Base-by-base conservation (phyloP, 2,329 filamentous ascomycete species). In the Ophiocordyceps camponoti-rufipedis region DNA sequence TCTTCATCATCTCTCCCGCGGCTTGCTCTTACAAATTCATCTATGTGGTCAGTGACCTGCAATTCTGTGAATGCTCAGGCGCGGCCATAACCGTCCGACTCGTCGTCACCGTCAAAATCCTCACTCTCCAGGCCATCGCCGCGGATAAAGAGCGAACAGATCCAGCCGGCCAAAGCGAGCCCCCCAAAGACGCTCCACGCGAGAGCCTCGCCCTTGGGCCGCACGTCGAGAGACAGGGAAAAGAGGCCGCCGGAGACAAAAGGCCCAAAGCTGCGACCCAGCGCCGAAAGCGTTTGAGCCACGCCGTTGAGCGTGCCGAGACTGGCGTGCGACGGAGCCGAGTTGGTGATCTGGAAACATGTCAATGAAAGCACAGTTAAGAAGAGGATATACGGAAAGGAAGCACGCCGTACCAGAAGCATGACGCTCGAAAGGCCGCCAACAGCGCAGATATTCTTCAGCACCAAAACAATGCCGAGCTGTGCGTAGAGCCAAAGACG, bases 251-350 rank as follows among this genome's bases (percentile, higher is more conserved):
- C 91, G 0, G 87, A 91, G 0, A 94, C 67, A 52, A 96, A 88
- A 0, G 91, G 91, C 0, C 91, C 91, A 0, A 86, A 74, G 41
- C 88, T 87, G 48, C 91, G 79, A 9, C 91, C 91, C 0, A 85
- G 85, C 0, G 91, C 91, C 0, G 86, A 94, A 0, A 98, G 75
- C 0, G 87, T 94, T 62, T 98, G 91, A 0, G 91, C 91, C 31
- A 96, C 74, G 10, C 91, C 91, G 56, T 98, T 95, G 28, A 98
- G 71, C 0, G 85, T 87, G 3, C 91, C 91, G 0, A 98, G 73
- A 0, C 85, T 87, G 5, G 82, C 79, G 59, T 89, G 76, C 8
- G 88, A 86, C 0, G 87, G 85, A 0, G 87, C 85, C 1, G 85
- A 93, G 55, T 98, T 98, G 35, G 87, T 96, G 52, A 98, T 88